Base-by-base conservation (phyloP, 768 basidiomycete genomes). In the Hortiboletus flavorubellus region DNA sequence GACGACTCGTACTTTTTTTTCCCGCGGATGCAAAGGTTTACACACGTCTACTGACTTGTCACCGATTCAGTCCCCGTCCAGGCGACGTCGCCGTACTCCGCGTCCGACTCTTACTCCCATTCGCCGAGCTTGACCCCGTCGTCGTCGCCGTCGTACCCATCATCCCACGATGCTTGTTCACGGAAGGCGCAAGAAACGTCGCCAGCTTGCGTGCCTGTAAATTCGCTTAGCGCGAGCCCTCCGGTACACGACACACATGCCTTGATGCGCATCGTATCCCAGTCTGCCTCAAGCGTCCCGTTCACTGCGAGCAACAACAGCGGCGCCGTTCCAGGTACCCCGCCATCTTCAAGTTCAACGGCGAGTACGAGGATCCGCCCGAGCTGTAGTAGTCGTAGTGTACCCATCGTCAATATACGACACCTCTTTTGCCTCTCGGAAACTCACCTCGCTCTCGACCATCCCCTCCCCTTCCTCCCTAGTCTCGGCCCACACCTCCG, bases 401-500 rank as follows among this genome's bases (percentile, higher is more conserved):
- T 39, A 56, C 34, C 31, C 50, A 23, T 42, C 37, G 26, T 49
- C 29, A 38, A 46, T 21, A 21, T 8, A 44, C 23, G 23, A 10
- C 10, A 10, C 14, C 15, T 15, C 30, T n/a, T 4, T 6, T 9
- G 42, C 26, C 26, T 5, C 12, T 15, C 31, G 23, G 26, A 12
- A 23, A 68, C 76, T 62, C 61, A 89, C 89, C 80, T 91, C 89
- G 67, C 85, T 85, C 56, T 91, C 89, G 4, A 84, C 85, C 83
- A 86, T 87, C 16, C 86, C 87, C 18, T 64, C 64, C 5, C 41
- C 59, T 9, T 70, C 77, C 23, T 80, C 83, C 56, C 75, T 78
- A 29, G 84, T 87, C 70, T 91, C 89, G 48, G 82, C 82, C 89
- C 90, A 92, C 34, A 89, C 76, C 68, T 91, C 89, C 10, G 82